Evolutionary conservation across 805 yeast genomes (phyloP).

Genomic region (Zygotorulaspora sp.): DNA sequence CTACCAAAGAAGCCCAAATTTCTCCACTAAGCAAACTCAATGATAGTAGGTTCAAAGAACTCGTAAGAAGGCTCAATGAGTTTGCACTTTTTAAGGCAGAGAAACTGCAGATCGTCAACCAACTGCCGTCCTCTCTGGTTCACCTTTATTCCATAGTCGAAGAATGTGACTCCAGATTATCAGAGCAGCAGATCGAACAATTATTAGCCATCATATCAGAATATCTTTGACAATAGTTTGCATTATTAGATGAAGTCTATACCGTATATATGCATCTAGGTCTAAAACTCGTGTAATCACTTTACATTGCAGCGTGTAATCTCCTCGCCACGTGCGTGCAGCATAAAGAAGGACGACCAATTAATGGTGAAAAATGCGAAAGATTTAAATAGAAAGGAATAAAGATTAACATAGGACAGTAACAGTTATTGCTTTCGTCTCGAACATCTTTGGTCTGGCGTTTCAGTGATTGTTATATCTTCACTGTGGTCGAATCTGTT

Average conservation of each 20-base stretch:
- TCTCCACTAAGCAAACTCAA: slow-evolving; percentile 30
- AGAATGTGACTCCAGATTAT: slow-evolving; percentile 84
- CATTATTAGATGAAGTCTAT: too few species aligned
- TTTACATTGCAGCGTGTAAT: too few species aligned
- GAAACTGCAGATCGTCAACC: slow-evolving; percentile 74
- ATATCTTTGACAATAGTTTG: slow-evolving; percentile 21
- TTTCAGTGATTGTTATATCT: too few species aligned
- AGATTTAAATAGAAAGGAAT: too few species aligned
- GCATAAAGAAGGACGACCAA: too few species aligned
- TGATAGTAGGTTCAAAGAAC: slow-evolving; percentile 29
- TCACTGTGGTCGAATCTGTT: neutral
- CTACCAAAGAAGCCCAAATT: slow-evolving; percentile 16
- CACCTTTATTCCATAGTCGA: slow-evolving; percentile 76
- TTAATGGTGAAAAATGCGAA: too few species aligned
- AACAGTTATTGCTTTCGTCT: too few species aligned
- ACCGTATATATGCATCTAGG: too few species aligned
- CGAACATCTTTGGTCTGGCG: too few species aligned
- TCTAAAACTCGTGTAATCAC: too few species aligned
- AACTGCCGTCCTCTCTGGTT: slow-evolving; percentile 75
- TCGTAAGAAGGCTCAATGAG: slow-evolving; percentile 31
- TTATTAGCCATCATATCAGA: slow-evolving; percentile 54
- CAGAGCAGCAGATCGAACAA: slow-evolving; percentile 57
- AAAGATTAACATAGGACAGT: too few species aligned
- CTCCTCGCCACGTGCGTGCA: slow-evolving; percentile 40
- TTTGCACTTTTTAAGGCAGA: slow-evolving; percentile 75